phyloP scores from a whole-genome alignment of 176 grass and related monocot species.

The Oryza meridionalis region DNA sequence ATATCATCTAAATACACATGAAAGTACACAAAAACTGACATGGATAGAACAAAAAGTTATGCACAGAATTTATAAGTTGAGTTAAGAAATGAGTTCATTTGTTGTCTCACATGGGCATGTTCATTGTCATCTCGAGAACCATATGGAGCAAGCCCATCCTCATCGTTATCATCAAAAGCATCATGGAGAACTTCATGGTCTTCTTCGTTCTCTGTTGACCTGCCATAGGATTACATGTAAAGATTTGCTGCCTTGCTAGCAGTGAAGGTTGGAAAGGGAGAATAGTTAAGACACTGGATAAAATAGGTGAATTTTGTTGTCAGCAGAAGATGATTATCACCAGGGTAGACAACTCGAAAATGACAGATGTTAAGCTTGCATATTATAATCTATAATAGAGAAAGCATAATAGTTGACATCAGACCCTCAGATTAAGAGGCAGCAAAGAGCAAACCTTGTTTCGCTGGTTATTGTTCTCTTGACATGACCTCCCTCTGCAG shows the following conservation, averaged over 20 bases:
- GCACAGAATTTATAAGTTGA: background rate
- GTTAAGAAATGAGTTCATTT: background rate
- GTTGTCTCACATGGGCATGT: slow-evolving; percentile 74
- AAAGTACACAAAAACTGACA: background rate
- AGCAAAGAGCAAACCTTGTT: slow-evolving; percentile 70
- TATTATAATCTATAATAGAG: background rate
- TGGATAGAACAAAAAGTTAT: background rate
- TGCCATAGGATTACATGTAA: slow-evolving; percentile 29
- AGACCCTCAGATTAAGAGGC: slow-evolving; percentile 72
- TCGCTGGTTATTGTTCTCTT: slow-evolving; percentile 67
- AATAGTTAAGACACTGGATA: slow-evolving; percentile 9
- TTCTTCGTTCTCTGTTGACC: slow-evolving; percentile 56
- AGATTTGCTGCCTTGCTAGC: slow-evolving; percentile 3
- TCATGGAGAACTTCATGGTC: slow-evolving; percentile 77
- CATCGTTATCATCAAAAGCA: slow-evolving; percentile 91
- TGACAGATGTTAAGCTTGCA: background rate
- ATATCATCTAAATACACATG: background rate
- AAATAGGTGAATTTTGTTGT: slow-evolving; percentile 8
- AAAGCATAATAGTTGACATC: slow-evolving; percentile 70
- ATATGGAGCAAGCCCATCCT: slow-evolving; percentile 82
- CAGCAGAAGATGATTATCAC: background rate
- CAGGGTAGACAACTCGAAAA: background rate
- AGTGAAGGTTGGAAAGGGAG: slow-evolving; percentile 21
- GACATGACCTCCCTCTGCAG: slow-evolving; percentile 70
- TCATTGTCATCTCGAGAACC: slow-evolving; percentile 63